Evolutionary conservation across 495 filamentous ascomycete genomes (phyloP).

Genomic region (Penicillium silybi): DNA sequence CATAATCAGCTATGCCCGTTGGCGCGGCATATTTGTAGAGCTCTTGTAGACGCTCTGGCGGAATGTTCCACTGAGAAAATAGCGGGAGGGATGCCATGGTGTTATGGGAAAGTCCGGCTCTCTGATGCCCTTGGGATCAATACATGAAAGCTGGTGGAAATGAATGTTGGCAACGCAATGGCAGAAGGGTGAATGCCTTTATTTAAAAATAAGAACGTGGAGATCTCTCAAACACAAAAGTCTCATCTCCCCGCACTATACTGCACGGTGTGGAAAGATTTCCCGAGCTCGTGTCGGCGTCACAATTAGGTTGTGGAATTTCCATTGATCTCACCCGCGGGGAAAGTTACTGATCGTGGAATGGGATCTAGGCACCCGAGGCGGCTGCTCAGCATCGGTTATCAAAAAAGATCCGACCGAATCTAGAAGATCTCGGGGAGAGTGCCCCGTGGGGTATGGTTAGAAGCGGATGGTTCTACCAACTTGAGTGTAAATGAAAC

Average conservation of each 20-base stretch:
- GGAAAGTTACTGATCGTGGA: background rate
- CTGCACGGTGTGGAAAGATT: background rate
- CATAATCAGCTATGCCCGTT: constrained; percentile 27
- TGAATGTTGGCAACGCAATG: background rate
- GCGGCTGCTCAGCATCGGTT: background rate
- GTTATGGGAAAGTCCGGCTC: too few species aligned
- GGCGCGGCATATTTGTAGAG: constrained; percentile 23
- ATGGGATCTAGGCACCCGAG: background rate
- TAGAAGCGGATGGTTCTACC: background rate
- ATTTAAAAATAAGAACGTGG: background rate
- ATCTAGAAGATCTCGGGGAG: background rate
- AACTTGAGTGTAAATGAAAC: background rate
- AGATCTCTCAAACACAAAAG: background rate
- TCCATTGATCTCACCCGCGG: background rate
- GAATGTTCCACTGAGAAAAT: constrained; percentile 11
- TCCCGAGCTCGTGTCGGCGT: background rate
- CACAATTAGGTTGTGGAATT: background rate
- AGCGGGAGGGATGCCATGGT: constrained; percentile 5
- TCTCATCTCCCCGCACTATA: background rate
- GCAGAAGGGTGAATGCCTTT: background rate
- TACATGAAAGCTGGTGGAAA: background rate
- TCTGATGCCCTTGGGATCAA: background rate
- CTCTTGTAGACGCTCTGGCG: constrained; percentile 19
- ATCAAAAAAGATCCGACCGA: background rate
- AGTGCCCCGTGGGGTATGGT: background rate